phyloP scores from a whole-genome alignment of 176 grass and related monocot species.

The Lolium multiflorum region DNA sequence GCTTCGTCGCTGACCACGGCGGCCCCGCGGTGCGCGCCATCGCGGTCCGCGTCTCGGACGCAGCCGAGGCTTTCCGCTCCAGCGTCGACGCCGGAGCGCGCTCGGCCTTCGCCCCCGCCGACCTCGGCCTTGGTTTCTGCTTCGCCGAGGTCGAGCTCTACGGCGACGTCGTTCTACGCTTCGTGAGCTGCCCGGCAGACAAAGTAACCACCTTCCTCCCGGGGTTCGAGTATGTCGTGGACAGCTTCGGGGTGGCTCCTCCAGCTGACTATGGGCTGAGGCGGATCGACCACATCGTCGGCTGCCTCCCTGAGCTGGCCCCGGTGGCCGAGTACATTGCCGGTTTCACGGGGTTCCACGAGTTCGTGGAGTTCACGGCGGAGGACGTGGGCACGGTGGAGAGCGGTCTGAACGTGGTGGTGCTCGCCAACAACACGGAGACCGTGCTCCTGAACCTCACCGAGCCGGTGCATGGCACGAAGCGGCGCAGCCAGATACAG shows the following conservation, averaged over 20 bases:
- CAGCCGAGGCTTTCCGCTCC: background rate
- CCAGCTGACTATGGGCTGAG: background rate
- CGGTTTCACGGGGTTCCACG: background rate
- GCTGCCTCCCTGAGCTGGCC: background rate
- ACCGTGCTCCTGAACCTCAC: conserved; percentile 54
- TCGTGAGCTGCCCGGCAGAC: conserved; percentile 33
- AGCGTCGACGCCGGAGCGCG: background rate
- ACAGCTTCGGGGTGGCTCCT: no score
- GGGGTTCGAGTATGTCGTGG: no score
- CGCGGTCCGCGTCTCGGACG: background rate
- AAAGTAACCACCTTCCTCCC: background rate
- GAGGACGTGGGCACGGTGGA: background rate
- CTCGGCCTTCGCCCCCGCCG: background rate
- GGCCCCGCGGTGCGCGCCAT: conserved; percentile 28
- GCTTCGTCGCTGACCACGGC: conserved; percentile 42
- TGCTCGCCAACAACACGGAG: conserved; percentile 67
- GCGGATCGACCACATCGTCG: background rate
- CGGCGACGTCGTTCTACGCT: conserved; percentile 58
- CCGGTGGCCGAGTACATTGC: background rate
- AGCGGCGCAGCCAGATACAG: conserved; percentile 67
- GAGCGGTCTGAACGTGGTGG: conserved; percentile 28
- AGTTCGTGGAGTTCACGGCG: background rate
- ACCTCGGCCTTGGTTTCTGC: background rate
- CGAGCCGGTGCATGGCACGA: conserved; percentile 70
- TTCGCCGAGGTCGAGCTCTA: conserved; percentile 59